These are phyloP conservation scores for Aspergillus sclerotialis DNA, from an alignment of 2,329 filamentous ascomycete genomes.

Conservation along the genomic window DNA sequence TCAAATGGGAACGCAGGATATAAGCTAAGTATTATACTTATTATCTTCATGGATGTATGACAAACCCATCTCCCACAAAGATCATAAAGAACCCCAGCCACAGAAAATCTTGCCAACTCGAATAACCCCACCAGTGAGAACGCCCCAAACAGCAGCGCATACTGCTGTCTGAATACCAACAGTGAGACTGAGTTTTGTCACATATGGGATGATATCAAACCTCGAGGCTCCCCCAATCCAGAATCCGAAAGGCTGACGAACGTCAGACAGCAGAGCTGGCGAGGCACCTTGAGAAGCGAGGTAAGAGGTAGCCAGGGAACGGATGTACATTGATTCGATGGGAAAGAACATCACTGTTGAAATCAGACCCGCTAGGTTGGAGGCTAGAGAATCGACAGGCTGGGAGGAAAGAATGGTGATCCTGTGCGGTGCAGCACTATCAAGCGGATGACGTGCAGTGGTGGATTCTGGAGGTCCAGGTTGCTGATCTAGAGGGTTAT, in stretches of 20 bases:
- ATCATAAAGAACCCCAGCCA: conserved; percentile 37
- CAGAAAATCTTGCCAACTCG: conserved; percentile 33
- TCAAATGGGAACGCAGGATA: too few species aligned
- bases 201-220: conserved; percentile 25
- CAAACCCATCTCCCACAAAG: too few species aligned
- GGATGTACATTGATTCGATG: conserved; percentile 34
- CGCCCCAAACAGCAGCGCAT: conserved; percentile 31
- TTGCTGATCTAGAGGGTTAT: too few species aligned
- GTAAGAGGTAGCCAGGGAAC: conserved; percentile 32
- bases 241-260: conserved; percentile 22
- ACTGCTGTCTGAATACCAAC: conserved; percentile 30
- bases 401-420: conserved; percentile 38
- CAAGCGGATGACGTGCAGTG: conserved; percentile 10
- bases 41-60: too few species aligned
- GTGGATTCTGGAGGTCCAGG: conserved; percentile 13
- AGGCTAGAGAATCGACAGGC: conserved; percentile 36
- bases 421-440: conserved; percentile 22
- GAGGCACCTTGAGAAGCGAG: conserved; percentile 22
- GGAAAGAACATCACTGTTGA: conserved; percentile 33
- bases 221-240: conserved; percentile 30
- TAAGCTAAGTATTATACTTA: too few species aligned
- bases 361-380: conserved; percentile 32
- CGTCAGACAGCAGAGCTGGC: conserved; percentile 17
- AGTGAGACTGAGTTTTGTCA: conserved; percentile 30
- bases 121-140: conserved; percentile 31